phyloP scores from a whole-genome alignment of 345 rosid genomes.

The Citrus reticulata region DNA sequence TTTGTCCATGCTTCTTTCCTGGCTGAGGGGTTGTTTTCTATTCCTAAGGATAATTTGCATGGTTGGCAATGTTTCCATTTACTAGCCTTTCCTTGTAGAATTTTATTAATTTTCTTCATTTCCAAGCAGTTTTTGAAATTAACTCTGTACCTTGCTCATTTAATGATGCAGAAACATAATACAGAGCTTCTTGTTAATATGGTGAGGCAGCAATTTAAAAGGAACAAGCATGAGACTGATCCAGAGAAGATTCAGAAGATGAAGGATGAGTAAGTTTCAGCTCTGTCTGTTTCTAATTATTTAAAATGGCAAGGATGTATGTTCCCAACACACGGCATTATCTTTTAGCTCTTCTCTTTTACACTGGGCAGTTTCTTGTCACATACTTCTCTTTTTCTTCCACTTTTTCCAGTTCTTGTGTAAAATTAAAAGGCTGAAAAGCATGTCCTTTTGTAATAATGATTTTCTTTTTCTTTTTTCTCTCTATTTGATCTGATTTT shows the following conservation, averaged over 20 bases:
- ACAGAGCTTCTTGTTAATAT: conserved; percentile 67
- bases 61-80: neutral
- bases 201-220: conserved; percentile 89
- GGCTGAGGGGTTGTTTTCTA: neutral
- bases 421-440: neutral
- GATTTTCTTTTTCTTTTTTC: neutral
- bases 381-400: neutral
- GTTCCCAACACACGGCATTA: neutral
- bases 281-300: neutral
- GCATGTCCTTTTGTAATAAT: neutral
- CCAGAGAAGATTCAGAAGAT: conserved; percentile 84
- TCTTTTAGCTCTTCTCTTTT: neutral
- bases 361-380: neutral
- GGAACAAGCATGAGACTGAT: conserved; percentile 77
- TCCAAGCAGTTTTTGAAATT: neutral
- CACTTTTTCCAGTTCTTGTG: neutral
- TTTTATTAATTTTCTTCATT: neutral
- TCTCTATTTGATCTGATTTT: neutral
- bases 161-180: conserved; percentile 73
- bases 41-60: neutral
- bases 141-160: neutral
- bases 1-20: neutral
- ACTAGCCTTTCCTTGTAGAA: neutral
- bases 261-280: conserved; percentile 77
- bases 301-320: neutral